These are phyloP conservation scores for Daedalea quercina DNA, from an alignment of 768 basidiomycete genomes.

Conservation along the genomic window DNA sequence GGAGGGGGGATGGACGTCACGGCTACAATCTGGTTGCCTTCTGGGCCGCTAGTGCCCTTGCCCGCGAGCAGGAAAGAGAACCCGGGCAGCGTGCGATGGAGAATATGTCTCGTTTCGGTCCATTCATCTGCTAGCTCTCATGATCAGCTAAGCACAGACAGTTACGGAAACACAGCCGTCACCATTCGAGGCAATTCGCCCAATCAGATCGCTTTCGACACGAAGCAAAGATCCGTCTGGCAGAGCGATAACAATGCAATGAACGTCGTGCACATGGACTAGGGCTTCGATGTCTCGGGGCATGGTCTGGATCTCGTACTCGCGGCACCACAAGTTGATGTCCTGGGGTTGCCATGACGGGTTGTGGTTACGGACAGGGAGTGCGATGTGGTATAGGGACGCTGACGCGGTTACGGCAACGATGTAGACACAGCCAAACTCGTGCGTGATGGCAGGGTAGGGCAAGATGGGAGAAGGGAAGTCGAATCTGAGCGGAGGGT, in stretches of 20 bases:
- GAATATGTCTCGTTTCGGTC: conserved; percentile 46
- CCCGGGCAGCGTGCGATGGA: conserved; percentile 59
- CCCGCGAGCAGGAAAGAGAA: conserved; percentile 60
- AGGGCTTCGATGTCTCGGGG: conserved; percentile 31
- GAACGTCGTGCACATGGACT: conserved; percentile 57
- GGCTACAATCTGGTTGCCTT: conserved; percentile 59
- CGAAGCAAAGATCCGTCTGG: conserved; percentile 60
- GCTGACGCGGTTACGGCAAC: conserved; percentile 60
- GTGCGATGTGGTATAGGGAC: conserved; percentile 65
- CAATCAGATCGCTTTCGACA: conserved; percentile 57
- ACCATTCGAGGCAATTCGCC: too few relatives aligned
- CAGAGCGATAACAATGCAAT: conserved; percentile 58
- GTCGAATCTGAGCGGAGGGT: conserved; percentile 67
- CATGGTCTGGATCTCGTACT: conserved; percentile 57
- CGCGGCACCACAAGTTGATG: conserved; percentile 52
- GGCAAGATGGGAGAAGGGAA: conserved; percentile 67
- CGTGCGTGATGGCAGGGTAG: conserved; percentile 56
- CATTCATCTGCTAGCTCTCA: conserved; percentile 48
- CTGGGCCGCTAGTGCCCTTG: conserved; percentile 37
- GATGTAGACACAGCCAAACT: conserved; percentile 39
- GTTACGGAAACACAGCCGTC: background rate
- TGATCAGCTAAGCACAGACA: conserved; percentile 1
- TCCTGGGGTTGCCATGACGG: conserved; percentile 54
- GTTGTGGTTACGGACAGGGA: conserved; percentile 48
- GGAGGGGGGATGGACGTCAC: conserved; percentile 71